These are phyloP conservation scores for Acorus calamus DNA, from an alignment of 106 monocot genomes.

Conservation along the genomic window DNA sequence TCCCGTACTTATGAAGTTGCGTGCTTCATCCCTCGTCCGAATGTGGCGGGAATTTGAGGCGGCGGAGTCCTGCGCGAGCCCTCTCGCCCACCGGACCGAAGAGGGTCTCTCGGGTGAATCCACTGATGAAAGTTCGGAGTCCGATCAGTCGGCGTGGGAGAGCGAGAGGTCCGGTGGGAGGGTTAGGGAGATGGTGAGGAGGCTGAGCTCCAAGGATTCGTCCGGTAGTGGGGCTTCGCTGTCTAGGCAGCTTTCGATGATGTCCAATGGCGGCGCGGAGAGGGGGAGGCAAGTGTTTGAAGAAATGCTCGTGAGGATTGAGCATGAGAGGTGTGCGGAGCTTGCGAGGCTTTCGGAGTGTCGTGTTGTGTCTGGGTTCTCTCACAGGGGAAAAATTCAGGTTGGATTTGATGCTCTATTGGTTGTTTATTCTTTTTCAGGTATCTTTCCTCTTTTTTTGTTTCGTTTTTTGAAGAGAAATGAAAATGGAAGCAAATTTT, in stretches of 20 bases:
- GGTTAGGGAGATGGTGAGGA: conserved; percentile 18
- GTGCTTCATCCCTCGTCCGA: conserved; percentile 77
- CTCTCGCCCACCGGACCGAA: too few relatives aligned
- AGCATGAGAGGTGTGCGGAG: conserved; percentile 38
- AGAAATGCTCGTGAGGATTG: conserved; percentile 34
- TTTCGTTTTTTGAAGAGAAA: neutral
- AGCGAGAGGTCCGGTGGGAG: conserved; percentile 17
- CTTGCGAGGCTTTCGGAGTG: conserved; percentile 18
- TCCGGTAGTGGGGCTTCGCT: neutral
- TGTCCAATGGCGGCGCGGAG: neutral
- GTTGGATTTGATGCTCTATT: conserved; percentile 19
- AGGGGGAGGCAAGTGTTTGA: conserved; percentile 4
- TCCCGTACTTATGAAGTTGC: conserved; percentile 28
- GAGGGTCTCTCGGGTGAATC: too few relatives aligned
- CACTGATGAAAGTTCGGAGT: conserved; percentile 11
- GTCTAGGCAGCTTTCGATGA: too few relatives aligned
- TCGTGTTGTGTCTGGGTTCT: conserved; percentile 45
- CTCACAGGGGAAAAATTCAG: conserved; percentile 61
- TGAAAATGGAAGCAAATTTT: neutral
- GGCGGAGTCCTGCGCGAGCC: too few relatives aligned
- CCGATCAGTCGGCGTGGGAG: conserved; percentile 9
- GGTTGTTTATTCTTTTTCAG: too few relatives aligned
- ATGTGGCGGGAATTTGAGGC: conserved; percentile 94
- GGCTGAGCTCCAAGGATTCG: conserved; percentile 6
- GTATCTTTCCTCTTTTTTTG: neutral